A percentile compares a stretch with the other conserved stretches of the same genome.
These are phyloP conservation scores for Naganishia albida DNA, from an alignment of 1,284 basidiomycete genomes.

Conservation along the genomic window DNA sequence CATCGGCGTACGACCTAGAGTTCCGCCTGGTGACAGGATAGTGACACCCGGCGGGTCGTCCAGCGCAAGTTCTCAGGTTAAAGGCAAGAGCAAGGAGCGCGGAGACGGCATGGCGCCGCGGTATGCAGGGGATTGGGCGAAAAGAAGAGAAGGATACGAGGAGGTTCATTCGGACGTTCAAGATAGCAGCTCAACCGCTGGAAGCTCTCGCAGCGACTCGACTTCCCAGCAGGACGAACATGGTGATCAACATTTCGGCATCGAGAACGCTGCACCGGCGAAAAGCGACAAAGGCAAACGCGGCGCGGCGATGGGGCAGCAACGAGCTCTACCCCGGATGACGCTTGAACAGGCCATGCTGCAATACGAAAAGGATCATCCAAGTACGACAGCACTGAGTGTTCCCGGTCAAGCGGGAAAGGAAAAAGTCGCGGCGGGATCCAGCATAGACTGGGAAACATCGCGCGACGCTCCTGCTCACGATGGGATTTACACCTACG, in stretches of 20 bases:
- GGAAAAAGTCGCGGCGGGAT: background rate
- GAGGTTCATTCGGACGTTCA: conserved; percentile 6
- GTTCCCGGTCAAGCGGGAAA: background rate
- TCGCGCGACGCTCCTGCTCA: conserved; percentile 4
- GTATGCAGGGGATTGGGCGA: background rate
- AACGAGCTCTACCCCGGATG: conserved; percentile 11
- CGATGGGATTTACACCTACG: conserved; percentile 23
- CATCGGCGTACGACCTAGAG: conserved; percentile 26
- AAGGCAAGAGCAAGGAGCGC: background rate
- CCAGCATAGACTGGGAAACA: background rate
- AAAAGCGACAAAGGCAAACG: background rate
- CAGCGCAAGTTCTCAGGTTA: background rate
- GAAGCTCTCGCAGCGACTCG: background rate
- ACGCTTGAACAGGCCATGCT: conserved; percentile 8
- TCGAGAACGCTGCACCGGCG: background rate
- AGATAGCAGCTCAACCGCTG: background rate
- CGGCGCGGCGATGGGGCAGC: background rate
- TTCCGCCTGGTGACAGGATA: background rate
- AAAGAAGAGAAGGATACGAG: conserved; percentile 1
- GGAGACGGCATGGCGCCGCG: background rate
- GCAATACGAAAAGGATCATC: conserved; percentile 7
- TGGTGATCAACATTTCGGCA: background rate
- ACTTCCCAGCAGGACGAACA: background rate
- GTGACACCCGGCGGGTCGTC: background rate
- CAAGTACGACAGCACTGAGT: background rate